A percentile compares a stretch with the other conserved stretches of the same genome.
These are phyloP conservation scores for Solanum appendiculatum DNA, from an alignment of 257 asterid species.

Conservation along the genomic window DNA sequence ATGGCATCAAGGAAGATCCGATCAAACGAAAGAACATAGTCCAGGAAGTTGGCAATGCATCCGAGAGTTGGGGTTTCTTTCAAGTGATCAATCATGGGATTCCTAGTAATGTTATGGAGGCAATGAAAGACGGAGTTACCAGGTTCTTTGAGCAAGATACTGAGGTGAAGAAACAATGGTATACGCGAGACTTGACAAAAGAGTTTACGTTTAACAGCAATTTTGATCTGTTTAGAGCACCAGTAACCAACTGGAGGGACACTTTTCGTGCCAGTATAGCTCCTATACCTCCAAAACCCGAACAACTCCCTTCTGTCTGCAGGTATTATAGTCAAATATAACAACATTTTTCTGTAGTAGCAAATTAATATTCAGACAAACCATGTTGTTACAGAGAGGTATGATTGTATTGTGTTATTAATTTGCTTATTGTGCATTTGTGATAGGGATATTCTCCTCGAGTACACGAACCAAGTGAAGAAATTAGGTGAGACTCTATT, in stretches of 20 bases:
- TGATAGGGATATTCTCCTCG: conserved; percentile 4
- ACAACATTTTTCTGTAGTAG: too few relatives aligned
- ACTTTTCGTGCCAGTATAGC: background rate
- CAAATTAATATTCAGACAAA: too few relatives aligned
- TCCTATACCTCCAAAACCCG: background rate
- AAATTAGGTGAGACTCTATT: background rate
- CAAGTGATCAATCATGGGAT: conserved; percentile 8
- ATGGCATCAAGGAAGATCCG: background rate
- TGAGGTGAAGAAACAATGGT: background rate
- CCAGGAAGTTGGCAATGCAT: background rate
- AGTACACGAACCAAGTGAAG: conserved; percentile 6
- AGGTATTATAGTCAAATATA: background rate
- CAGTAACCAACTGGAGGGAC: conserved; percentile 8
- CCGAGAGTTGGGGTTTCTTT: background rate
- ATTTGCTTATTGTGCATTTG: background rate
- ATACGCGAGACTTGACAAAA: background rate
- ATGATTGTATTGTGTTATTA: background rate
- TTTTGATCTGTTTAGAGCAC: background rate
- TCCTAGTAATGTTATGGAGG: background rate
- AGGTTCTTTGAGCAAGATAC: conserved; percentile 2
- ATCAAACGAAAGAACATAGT: background rate
- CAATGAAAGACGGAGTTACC: background rate
- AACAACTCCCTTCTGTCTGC: background rate
- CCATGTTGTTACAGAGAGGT: background rate
- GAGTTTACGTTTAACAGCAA: background rate